Percentiles rank a stretch among this genome's conserved stretches.
Conservation (phyloP, 2,329 filamentous ascomycete species). For the Pezicula carpinea region DNA sequence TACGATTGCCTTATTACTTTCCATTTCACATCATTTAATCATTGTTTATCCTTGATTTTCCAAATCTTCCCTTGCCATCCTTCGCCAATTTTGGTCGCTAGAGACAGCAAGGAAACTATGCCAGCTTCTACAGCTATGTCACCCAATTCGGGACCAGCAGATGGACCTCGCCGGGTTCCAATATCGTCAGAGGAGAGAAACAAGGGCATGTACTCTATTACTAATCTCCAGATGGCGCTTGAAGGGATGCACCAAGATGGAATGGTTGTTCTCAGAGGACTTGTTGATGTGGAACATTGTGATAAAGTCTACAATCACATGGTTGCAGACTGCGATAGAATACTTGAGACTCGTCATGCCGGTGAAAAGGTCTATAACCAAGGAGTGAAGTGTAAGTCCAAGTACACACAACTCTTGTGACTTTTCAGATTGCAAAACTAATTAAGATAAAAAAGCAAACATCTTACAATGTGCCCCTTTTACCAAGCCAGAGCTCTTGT, state of each 20-base stretch:
- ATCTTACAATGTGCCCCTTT: constrained; percentile 30
- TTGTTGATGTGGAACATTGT: constrained; percentile 25
- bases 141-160: not conserved
- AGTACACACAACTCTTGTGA: not conserved
- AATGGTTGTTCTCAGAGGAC: constrained; percentile 27
- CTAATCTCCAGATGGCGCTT: constrained; percentile 22
- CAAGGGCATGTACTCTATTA: constrained; percentile 12
- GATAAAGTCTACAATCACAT: constrained; percentile 26
- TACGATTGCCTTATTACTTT: too few relatives aligned
- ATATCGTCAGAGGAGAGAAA: constrained; percentile 9
- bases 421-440: not conserved
- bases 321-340: constrained; percentile 22
- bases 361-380: constrained; percentile 21
- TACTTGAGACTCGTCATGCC: constrained; percentile 10
- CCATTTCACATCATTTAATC: too few relatives aligned
- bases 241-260: constrained; percentile 27
- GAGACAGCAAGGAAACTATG: too few relatives aligned
- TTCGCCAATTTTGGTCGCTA: too few relatives aligned
- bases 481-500: constrained; percentile 19
- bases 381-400: constrained; percentile 21
- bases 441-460: constrained; percentile 20
- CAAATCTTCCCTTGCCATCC: too few relatives aligned
- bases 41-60: too few relatives aligned
- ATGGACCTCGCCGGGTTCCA: constrained; percentile 1
- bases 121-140: too few relatives aligned